These are phyloP conservation scores for Cenchrus americanus DNA, from an alignment of 176 grass and related monocot genomes.

Conservation along the genomic window DNA sequence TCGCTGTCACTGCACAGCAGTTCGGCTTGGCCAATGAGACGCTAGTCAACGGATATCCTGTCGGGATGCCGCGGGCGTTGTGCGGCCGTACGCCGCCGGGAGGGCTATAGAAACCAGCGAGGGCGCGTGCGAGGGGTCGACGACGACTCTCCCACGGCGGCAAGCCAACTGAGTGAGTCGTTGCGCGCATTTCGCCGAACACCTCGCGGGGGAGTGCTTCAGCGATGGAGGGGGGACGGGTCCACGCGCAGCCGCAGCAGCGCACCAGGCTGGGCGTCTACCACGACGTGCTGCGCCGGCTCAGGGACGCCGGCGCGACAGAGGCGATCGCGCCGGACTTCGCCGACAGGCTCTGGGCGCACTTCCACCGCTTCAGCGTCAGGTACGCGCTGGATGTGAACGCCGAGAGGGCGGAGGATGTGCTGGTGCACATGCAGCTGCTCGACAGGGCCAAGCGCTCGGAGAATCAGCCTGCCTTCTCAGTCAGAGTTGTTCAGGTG, in stretches of 20 bases:
- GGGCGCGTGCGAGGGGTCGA: background rate
- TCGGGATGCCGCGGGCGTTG: background rate
- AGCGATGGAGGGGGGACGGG: slow-evolving; percentile 7
- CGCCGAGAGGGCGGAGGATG: slow-evolving; percentile 49
- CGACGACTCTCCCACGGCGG: too few relatives aligned
- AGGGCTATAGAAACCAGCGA: background rate
- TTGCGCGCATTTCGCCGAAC: slow-evolving; percentile 15
- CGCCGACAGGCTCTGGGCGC: slow-evolving; percentile 42
- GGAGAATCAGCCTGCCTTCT: slow-evolving; percentile 24
- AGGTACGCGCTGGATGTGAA: slow-evolving; percentile 47
- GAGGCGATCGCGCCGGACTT: slow-evolving; percentile 34
- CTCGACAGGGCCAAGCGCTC: slow-evolving; percentile 18
- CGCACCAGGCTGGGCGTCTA: slow-evolving; percentile 33
- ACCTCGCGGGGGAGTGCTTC: background rate
- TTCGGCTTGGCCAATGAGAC: background rate
- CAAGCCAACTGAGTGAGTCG: too few relatives aligned
- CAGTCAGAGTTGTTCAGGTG: slow-evolving; percentile 37
- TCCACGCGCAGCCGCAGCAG: background rate
- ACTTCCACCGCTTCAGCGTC: slow-evolving; percentile 49
- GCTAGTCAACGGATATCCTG: slow-evolving; percentile 4
- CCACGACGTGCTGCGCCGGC: slow-evolving; percentile 44
- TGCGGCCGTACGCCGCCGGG: background rate
- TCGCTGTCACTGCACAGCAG: background rate
- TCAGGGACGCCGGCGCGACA: slow-evolving; percentile 36
- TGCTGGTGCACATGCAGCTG: slow-evolving; percentile 40